These are phyloP conservation scores for Spironucleus salmonicida DNA, from an alignment of 208 protist genomes.

Conservation along the genomic window DNA sequence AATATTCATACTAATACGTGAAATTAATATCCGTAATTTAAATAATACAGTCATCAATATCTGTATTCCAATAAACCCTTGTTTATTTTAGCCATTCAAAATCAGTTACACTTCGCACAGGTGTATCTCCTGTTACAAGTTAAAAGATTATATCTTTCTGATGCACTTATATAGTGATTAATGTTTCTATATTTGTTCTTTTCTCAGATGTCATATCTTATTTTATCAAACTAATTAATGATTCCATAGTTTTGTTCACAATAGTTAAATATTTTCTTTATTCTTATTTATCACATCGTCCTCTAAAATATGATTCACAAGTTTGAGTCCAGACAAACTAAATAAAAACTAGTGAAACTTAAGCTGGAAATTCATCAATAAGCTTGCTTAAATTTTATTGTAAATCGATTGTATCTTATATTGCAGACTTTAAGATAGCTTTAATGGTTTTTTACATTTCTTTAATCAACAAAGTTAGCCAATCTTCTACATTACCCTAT, in stretches of 20 bases:
- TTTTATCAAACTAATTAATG: too few species aligned
- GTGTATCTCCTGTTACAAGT: too few species aligned
- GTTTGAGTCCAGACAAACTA: constrained; percentile 81
- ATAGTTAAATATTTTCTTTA: too few species aligned
- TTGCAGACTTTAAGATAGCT: constrained; percentile 43
- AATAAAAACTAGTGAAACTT: constrained; percentile 72
- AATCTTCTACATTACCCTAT: constrained; percentile 72
- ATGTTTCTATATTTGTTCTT: constrained; percentile 54
- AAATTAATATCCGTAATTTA: constrained; percentile 67
- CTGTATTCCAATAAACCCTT: constrained; percentile 57
- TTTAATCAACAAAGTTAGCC: constrained; percentile 64
- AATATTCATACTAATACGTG: constrained; percentile 87
- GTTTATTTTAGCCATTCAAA: constrained; percentile 63
- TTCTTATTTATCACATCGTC: too few species aligned
- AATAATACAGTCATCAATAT: constrained; percentile 65
- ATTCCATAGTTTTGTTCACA: too few species aligned
- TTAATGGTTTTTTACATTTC: constrained; percentile 68
- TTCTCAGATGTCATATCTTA: too few species aligned
- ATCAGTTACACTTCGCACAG: too few species aligned
- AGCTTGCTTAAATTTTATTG: constrained; percentile 47
- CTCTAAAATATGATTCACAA: constrained; percentile 66
- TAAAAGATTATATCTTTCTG: constrained; percentile 53
- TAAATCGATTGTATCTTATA: constrained; percentile 63
- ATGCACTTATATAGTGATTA: constrained; percentile 61
- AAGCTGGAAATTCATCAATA: constrained; percentile 71